A percentile compares a stretch with the other conserved stretches of the same genome.
These are phyloP conservation scores for Fusarium sp. DNA, from an alignment of 2,329 filamentous ascomycete genomes.

Conservation along the genomic window DNA sequence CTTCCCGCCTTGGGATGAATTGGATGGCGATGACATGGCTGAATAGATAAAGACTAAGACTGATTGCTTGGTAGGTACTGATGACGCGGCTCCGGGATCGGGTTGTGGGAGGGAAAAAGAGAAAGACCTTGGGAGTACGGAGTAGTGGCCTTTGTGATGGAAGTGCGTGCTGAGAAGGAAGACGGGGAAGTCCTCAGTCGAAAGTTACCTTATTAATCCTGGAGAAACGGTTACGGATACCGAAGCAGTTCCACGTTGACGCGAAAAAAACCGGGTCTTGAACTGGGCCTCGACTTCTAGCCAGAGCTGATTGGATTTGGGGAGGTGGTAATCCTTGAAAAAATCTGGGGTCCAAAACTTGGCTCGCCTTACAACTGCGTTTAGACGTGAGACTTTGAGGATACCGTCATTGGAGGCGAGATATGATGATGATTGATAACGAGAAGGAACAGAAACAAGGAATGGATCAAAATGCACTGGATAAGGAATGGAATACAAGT, in stretches of 20 bases:
- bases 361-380: conserved; percentile 33
- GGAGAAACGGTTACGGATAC: conserved; percentile 42
- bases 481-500: neutral
- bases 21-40: conserved; percentile 58
- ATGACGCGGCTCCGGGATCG: conserved; percentile 42
- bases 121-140: conserved; percentile 9
- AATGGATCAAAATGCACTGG: conserved; percentile 1
- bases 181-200: conserved; percentile 22
- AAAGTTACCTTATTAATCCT: conserved; percentile 26
- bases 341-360: conserved; percentile 39
- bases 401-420: conserved; percentile 33
- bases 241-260: conserved; percentile 44
- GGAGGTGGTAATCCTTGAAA: conserved; percentile 30
- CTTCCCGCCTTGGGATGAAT: conserved; percentile 72
- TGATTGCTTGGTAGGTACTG: conserved; percentile 8
- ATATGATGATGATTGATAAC: conserved; percentile 39
- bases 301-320: conserved; percentile 36
- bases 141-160: conserved; percentile 17
- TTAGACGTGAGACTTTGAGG: conserved; percentile 10
- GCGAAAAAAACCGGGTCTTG: conserved; percentile 41
- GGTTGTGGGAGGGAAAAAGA: conserved; percentile 32
- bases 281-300: conserved; percentile 25
- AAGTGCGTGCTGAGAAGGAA: conserved; percentile 14
- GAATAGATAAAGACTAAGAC: conserved; percentile 6
- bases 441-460: conserved; percentile 18